Evolutionary conservation across 208 protist genomes (phyloP), one percentile per base, ranked within the genome.

Genomic region (Leishmania arabica): DNA sequence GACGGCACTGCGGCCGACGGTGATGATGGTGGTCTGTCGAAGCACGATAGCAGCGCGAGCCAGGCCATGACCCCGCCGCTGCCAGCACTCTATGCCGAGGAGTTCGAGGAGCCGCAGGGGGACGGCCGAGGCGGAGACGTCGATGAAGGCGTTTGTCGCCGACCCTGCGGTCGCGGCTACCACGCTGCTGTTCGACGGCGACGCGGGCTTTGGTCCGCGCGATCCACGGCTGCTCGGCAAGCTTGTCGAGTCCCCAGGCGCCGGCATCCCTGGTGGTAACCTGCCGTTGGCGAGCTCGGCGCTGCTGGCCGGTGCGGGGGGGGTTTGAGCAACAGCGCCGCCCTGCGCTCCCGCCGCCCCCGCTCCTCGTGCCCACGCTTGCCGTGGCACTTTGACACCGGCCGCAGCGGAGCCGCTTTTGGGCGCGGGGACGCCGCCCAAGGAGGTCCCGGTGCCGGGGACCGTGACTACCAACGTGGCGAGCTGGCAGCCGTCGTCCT

Each of bases 41-140:
- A 51, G 37, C 54, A 65, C 51, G 56, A 75, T 49, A 71, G 75
- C 66, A 56, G 24, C 24, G 60, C 65, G 13, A 75, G 75, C 27
- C 80, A 78, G 7, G 73, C 40, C 51, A 81, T 77, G 9, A 34
- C 47, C 5, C 49, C 77, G 27, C 80, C 45, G 42, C 78, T 89
- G 72, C 82, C 88, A 21, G 37, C 85, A n/a, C 62, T 91, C n/a
- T 90, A 88, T 74, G 88, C 88, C 7, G 88, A 88, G 81, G 88
- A 94, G 72, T 90, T 88, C 58, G 90, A 89, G 78, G 88, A 94
- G 80, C 60, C 88, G 19, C 81, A 79, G 31, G 81, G 77, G 77
- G 78, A 0, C 77, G 6, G 85, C 75, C 54, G 80, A 89, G 27
- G 68, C 79, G 37, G 56, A 77, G 42, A 76, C 65, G 76, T 75